Conservation (phyloP, 306 rosid genomes). For the Dalbergia oliveri region DNA sequence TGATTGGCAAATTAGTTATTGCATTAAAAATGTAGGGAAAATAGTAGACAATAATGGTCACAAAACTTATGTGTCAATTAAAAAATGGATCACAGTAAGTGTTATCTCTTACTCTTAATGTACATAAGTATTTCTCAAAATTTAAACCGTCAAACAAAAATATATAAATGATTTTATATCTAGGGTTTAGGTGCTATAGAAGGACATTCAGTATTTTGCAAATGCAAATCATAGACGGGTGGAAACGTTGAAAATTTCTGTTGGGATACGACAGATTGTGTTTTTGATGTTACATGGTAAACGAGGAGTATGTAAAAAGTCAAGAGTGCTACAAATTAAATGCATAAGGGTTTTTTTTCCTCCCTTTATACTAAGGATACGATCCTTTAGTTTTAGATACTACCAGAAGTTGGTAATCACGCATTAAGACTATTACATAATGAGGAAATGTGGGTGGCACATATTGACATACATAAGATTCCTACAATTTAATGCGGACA, state of each 20-base stretch:
- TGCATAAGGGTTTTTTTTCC: not conserved
- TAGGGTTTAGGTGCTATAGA: not conserved
- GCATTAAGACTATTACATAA: conserved; percentile 10
- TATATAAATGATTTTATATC: too few relatives aligned
- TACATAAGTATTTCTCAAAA: too few relatives aligned
- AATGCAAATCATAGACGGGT: not conserved
- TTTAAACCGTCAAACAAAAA: too few relatives aligned
- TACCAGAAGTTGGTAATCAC: conserved; percentile 2
- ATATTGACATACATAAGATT: not conserved
- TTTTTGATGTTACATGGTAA: not conserved
- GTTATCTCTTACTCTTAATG: too few relatives aligned
- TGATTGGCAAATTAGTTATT: too few relatives aligned
- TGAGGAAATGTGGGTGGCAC: not conserved
- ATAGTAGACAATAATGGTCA: too few relatives aligned
- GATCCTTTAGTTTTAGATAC: not conserved
- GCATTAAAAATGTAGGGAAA: too few relatives aligned
- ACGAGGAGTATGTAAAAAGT: not conserved
- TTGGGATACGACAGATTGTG: not conserved
- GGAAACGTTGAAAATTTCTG: not conserved
- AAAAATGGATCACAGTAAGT: too few relatives aligned
- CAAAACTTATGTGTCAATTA: too few relatives aligned
- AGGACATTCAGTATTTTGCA: not conserved
- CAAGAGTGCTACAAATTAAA: conserved; percentile 4
- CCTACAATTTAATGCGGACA: not conserved
- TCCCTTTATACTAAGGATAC: not conserved